Evolutionary conservation across 306 rosid genomes (phyloP).

Genomic region (Vigna nakashimae): DNA sequence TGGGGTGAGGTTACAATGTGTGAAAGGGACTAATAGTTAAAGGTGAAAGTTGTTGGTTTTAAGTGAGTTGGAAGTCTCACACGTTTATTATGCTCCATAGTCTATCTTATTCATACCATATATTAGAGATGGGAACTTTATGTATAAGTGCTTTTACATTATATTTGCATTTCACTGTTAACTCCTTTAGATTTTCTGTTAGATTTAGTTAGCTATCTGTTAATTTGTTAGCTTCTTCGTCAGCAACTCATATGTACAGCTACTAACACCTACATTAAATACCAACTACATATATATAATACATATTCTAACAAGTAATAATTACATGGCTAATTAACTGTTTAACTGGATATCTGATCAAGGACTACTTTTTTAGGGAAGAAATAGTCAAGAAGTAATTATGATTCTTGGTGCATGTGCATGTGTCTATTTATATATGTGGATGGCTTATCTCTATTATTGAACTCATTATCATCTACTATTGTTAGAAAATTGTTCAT

Average conservation of each 20-base stretch:
- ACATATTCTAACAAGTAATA: neutral
- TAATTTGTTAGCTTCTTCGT: neutral
- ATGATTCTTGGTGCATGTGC: neutral
- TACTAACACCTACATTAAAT: neutral
- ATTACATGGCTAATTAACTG: neutral
- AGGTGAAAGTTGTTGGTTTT: too few relatives aligned
- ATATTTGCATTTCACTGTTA: neutral
- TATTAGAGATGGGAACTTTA: neutral
- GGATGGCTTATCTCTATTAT: neutral
- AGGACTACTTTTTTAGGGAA: neutral
- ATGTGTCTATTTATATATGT: neutral
- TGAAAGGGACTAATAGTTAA: too few relatives aligned
- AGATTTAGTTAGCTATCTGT: neutral
- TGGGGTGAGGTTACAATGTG: too few relatives aligned
- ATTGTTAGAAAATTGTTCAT: slow-evolving; percentile 6
- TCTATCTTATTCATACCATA: neutral
- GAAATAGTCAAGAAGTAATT: neutral
- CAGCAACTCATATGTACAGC: neutral
- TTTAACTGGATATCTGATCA: neutral
- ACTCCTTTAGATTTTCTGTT: neutral
- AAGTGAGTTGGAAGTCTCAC: too few relatives aligned
- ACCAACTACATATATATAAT: neutral
- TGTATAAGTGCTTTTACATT: neutral
- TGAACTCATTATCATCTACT: neutral
- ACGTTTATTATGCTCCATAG: neutral